These are phyloP conservation scores for Aspergillus hancockii DNA, from an alignment of 495 filamentous ascomycete genomes.

Conservation along the genomic window DNA sequence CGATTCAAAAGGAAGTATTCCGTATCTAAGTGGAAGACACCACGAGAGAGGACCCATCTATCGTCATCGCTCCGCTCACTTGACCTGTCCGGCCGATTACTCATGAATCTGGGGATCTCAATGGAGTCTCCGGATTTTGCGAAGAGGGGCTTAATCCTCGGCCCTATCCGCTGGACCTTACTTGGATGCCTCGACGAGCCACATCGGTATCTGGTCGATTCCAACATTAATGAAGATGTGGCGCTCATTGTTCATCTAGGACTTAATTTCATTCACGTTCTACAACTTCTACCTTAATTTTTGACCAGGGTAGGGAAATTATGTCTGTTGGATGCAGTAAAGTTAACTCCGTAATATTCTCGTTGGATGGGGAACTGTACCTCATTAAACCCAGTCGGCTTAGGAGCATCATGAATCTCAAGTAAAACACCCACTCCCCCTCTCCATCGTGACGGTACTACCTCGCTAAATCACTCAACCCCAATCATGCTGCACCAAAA, in stretches of 20 bases:
- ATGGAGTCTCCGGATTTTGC: constrained; percentile 24
- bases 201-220: background rate
- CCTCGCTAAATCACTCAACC: constrained; percentile 1
- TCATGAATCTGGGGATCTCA: constrained; percentile 24
- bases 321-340: background rate
- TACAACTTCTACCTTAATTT: background rate
- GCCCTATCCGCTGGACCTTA: constrained; percentile 8
- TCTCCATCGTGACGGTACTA: too few relatives aligned
- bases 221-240: background rate
- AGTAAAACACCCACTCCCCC: background rate
- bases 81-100: constrained; percentile 11
- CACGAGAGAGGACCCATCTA: background rate
- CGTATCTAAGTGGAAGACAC: background rate
- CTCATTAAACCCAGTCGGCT: background rate
- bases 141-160: background rate
- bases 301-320: background rate
- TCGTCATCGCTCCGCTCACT: constrained; percentile 15
- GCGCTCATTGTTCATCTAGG: background rate
- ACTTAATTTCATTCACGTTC: background rate
- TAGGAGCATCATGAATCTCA: background rate
- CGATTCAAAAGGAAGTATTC: background rate
- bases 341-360: constrained; percentile 21
- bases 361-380: constrained; percentile 2
- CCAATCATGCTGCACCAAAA: background rate
- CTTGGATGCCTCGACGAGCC: constrained; percentile 1